Evolutionary conservation across 2,329 filamentous ascomycete genomes (phyloP), one percentile per base, ranked within the genome.

Genomic region (Alternaria sp.): DNA sequence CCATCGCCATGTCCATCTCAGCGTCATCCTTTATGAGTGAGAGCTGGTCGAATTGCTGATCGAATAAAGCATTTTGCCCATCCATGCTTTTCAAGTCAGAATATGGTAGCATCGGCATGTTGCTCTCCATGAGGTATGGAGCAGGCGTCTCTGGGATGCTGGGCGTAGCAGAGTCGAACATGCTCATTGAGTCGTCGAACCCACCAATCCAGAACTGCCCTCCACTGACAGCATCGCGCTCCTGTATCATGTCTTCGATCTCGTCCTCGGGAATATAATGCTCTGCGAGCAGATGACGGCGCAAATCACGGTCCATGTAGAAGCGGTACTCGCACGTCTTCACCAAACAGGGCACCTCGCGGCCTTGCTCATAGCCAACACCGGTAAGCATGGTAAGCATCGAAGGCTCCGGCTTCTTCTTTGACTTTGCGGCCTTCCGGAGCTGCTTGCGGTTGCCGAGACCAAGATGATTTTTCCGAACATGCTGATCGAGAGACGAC

Each of bases 401-500:
- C 8, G 72, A 71, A 15, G 71, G 66, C 13, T 73, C 69, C n/a
- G 69, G 54, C 51, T 72, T 67, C 65, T 68, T 73, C 76, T 63
- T 79, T 76, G 73, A 79, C 75, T 80, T 79, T 62, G 74, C 71
- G 53, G 76, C 67, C 66, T 78, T 75, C 73, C 75, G 80, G 50
- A 66, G 63, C 46, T 73, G 67, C 58, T 74, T 81, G 61, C 76
- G 76, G 61, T 80, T 81, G 11, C 78, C 80, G 21, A 87, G 81
- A n/a, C 89, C 88, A 25, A 97, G 83, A 77, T 98, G 95, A 21
- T 92, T 87, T 51, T 91, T 93, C 19, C 92, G 89, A 47, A 97
- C 86, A 76, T 98, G 95, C 68, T 96, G 91, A 77, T 95, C 91
- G 0, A 97, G 85, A 28, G 89, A 89, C 17, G 88, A 86, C 78